Conservation (phyloP, 768 basidiomycete genomes). For the Pleurotus giganteus region DNA sequence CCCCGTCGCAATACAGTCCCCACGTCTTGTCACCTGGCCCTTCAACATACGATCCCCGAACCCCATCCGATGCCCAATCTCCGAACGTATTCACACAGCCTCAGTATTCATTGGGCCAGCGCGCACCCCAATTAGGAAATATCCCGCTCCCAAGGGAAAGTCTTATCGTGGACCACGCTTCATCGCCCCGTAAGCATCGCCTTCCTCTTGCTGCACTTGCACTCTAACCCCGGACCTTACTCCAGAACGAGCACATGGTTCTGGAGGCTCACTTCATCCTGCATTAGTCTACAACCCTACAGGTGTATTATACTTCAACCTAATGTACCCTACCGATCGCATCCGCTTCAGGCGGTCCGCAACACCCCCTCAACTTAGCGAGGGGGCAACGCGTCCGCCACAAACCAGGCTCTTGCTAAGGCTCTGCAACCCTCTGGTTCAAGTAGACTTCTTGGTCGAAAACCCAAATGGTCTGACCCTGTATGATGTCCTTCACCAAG, state of each 20-base stretch:
- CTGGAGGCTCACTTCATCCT: conserved; percentile 12
- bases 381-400: conserved; percentile 11
- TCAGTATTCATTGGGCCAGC: neutral
- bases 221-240: neutral
- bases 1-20: neutral
- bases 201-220: neutral
- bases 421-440: conserved; percentile 1
- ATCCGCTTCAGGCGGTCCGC: conserved; percentile 13
- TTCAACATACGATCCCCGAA: neutral
- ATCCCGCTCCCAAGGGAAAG: conserved; percentile 5
- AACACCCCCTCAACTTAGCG: conserved; percentile 10
- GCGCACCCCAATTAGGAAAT: conserved; percentile 9
- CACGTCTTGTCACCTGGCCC: conserved; percentile 8
- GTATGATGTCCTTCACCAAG: conserved; percentile 13
- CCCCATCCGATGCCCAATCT: neutral
- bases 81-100: conserved; percentile 3
- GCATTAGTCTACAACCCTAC: conserved; percentile 16
- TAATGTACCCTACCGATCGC: conserved; percentile 11
- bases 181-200: neutral
- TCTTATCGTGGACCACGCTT: neutral
- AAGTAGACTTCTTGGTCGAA: conserved; percentile 9
- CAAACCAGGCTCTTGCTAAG: conserved; percentile 10
- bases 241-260: neutral
- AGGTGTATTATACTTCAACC: conserved; percentile 17
- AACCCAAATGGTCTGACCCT: conserved; percentile 18